Base-by-base conservation (phyloP, 2,329 filamentous ascomycete genomes). In the Microascus cirrosus region DNA sequence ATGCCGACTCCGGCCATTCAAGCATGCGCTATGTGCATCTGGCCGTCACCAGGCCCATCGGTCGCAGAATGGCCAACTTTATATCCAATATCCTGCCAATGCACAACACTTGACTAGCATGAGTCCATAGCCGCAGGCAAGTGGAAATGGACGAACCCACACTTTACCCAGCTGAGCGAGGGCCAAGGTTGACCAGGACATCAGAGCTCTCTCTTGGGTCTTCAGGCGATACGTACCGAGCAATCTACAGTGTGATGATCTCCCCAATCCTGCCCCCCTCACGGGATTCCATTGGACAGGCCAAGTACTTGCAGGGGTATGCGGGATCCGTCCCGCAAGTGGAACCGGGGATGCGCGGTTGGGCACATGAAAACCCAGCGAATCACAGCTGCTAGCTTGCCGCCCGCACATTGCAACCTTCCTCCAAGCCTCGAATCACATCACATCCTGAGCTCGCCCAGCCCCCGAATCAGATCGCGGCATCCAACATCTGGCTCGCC, bases 361-460 rank as follows among this genome's bases (percentile, higher is more conserved):
- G 55, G 59, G 61, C 60, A 59, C 61, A 39, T 36, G 57, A 50
- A 25, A 35, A 4, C 18, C 56, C 24, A 35, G 55, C 66, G 60
- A 68, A 67, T 68, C 59, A 65, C 20, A 25, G 32, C 13, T 53
- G 28, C 25, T 39, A 12, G 55, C 34, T 68, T 67, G 57, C 64
- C 67, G 67, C 67, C 67, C 63, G 60, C 59, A 42, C 18, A 53
- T 42, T 53, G 53, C 59, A 45, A 53, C 53, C 10, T 50, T 48
- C 28, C 28, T 13, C 32, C 20, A 2, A 51, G 50, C 58, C 36
- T 52, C 60, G 56, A 60, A 59, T 60, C 59, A 60, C 56, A 58
- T 58, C 56, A 53, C 56, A 50, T 34, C 34, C 36, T 45, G n/a
- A 45, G 15, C 45, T 13, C 52, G 53, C 54, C 52, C 54, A 39